phyloP scores from a whole-genome alignment of 2,329 filamentous ascomycete genomes.

The Diaporthe eres region DNA sequence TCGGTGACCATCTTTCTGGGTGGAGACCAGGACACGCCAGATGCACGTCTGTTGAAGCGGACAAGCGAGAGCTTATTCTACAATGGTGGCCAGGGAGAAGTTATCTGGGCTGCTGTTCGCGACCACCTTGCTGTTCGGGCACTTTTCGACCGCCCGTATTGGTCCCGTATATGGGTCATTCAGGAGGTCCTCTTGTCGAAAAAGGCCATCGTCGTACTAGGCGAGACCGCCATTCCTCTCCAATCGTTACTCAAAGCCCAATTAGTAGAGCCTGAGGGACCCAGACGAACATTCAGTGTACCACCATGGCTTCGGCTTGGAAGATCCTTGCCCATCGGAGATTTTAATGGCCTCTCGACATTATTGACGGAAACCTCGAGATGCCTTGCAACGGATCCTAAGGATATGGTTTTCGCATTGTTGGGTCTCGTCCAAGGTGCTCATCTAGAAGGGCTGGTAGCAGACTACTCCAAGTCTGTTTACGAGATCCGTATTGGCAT shows the following conservation, averaged over 20 bases:
- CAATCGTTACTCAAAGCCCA: not conserved
- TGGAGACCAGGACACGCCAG: not conserved
- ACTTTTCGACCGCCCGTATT: not conserved
- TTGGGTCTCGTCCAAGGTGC: not conserved
- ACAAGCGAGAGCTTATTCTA: not conserved
- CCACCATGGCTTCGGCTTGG: not conserved
- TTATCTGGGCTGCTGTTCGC: not conserved
- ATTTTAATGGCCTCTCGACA: not conserved
- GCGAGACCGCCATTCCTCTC: not conserved
- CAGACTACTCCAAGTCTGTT: constrained; percentile 1
- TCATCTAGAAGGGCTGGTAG: not conserved
- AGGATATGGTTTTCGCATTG: not conserved
- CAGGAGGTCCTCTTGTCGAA: not conserved
- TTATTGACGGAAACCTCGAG: not conserved
- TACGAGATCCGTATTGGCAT: not conserved
- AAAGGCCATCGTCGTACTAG: not conserved
- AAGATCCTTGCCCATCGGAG: not conserved
- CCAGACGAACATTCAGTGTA: not conserved
- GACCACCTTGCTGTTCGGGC: not conserved
- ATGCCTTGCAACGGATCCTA: not conserved
- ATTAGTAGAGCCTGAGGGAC: not conserved
- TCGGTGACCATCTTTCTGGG: constrained; percentile 1
- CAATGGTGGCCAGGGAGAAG: not conserved
- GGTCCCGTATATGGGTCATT: constrained; percentile 1
- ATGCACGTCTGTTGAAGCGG: not conserved